Evolutionary conservation across 108 stramenopile species (phyloP).

Genomic region (Stephanodiscus triporus): DNA sequence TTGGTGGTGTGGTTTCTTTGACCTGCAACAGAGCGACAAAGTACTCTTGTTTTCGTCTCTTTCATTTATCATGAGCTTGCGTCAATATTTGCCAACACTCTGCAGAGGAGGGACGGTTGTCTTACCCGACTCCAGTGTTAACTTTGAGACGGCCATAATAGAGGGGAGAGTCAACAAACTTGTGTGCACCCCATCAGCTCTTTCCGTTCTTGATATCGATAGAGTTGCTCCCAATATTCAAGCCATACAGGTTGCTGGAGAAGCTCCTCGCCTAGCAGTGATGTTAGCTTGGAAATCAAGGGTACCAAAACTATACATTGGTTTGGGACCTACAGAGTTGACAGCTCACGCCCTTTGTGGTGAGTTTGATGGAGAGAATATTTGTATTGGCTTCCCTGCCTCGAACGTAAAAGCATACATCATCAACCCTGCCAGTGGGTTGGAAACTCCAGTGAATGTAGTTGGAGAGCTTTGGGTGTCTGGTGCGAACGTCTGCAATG

Average conservation of each 20-base stretch:
- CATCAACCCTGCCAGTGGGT: slow-evolving; percentile 5
- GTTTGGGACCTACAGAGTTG: slow-evolving; percentile 32
- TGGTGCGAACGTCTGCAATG: too few relatives aligned
- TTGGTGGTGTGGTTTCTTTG: slow-evolving; percentile 34
- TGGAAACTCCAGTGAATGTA: too few relatives aligned
- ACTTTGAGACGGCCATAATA: slow-evolving; percentile 32
- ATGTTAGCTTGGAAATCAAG: slow-evolving; percentile 13
- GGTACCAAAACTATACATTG: slow-evolving; percentile 16
- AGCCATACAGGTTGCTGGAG: slow-evolving; percentile 33
- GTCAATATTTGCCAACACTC: slow-evolving; percentile 29
- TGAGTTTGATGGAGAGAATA: slow-evolving; percentile 28
- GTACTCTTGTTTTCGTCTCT: slow-evolving; percentile 26
- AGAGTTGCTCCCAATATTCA: slow-evolving; percentile 17
- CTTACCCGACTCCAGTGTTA: slow-evolving; percentile 10
- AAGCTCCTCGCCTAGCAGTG: slow-evolving; percentile 13
- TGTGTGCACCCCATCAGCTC: slow-evolving; percentile 34
- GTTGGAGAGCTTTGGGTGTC: too few relatives aligned
- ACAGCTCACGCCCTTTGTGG: slow-evolving; percentile 36
- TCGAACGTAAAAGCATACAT: slow-evolving; percentile 29
- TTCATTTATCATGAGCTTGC: slow-evolving; percentile 34
- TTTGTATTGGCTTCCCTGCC: slow-evolving; percentile 34
- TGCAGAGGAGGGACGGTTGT: slow-evolving; percentile 11
- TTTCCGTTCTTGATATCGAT: slow-evolving; percentile 27
- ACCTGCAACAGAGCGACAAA: slow-evolving; percentile 12
- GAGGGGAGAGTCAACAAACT: slow-evolving; percentile 27